Percentiles rank a stretch among this genome's conserved stretches.
Conservation (phyloP, 2,329 filamentous ascomycete species). For the Calycina herbarum region DNA sequence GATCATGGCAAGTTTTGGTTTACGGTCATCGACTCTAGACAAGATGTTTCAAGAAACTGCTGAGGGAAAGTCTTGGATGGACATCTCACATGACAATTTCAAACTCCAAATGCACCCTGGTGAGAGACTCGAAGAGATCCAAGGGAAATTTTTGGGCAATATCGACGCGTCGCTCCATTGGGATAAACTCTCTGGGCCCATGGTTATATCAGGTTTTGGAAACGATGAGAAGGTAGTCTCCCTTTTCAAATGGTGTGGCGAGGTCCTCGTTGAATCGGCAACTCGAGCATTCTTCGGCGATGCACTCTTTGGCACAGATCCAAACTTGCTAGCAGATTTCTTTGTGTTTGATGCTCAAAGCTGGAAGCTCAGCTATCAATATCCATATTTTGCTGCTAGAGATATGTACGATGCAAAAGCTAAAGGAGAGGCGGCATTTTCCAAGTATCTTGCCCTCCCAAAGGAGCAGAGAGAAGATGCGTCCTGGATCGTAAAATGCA, state of each 20-base stretch:
- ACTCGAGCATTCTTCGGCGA: conserved; percentile 13
- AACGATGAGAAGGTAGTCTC: conserved; percentile 2
- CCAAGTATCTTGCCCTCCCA: neutral
- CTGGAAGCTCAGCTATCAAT: conserved; percentile 12
- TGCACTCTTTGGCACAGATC: neutral
- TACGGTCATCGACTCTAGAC: neutral
- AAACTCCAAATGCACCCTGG: conserved; percentile 12
- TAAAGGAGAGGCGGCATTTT: neutral
- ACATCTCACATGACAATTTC: neutral
- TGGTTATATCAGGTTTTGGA: neutral
- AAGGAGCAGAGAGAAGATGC: conserved; percentile 1
- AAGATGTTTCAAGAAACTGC: neutral
- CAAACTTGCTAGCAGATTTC: conserved; percentile 6
- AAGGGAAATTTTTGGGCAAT: neutral
- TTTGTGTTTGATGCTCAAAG: conserved; percentile 8
- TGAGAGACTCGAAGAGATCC: neutral
- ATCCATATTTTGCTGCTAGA: conserved; percentile 7
- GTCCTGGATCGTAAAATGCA: neutral
- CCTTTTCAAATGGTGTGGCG: conserved; percentile 3
- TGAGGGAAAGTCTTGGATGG: neutral
- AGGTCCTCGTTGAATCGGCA: conserved; percentile 3
- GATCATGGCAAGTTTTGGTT: conserved; percentile 1
- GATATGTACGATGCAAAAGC: conserved; percentile 11
- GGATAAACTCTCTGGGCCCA: neutral
- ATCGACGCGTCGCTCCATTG: neutral